Conservation (phyloP, 352 stramenopile genomes). For the Pythium aphanidermatum region DNA sequence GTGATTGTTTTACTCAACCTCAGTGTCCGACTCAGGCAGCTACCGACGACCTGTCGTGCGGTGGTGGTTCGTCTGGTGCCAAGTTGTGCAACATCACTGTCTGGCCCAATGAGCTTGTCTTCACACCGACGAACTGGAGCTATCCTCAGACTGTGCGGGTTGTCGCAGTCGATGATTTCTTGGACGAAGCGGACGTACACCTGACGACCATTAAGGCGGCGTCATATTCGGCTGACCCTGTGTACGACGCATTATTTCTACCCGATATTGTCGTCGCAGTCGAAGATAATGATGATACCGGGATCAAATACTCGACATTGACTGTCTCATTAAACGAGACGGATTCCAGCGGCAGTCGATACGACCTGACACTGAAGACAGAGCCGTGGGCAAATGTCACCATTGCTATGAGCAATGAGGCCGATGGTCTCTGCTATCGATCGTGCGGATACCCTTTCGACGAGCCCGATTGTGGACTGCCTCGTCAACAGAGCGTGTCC, state of each 20-base stretch:
- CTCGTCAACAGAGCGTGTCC: constrained; percentile 62
- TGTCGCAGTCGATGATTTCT: constrained; percentile 55
- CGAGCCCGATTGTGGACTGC: constrained; percentile 37
- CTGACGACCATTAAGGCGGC: constrained; percentile 43
- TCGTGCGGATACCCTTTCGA: constrained; percentile 67
- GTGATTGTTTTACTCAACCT: constrained; percentile 24
- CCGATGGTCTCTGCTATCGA: constrained; percentile 52
- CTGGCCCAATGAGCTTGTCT: constrained; percentile 36
- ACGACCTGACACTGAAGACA: constrained; percentile 40
- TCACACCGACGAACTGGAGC: constrained; percentile 48
- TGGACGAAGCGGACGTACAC: constrained; percentile 66
- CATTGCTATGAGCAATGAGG: constrained; percentile 73
- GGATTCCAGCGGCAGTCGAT: constrained; percentile 13
- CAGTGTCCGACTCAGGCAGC: neutral
- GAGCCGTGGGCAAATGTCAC: constrained; percentile 72
- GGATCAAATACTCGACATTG: constrained; percentile 43
- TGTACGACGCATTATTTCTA: constrained; percentile 55
- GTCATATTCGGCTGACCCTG: constrained; percentile 34
- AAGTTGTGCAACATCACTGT: constrained; percentile 70
- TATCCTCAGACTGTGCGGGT: constrained; percentile 61
- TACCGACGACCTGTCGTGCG: constrained; percentile 3
- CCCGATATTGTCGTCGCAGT: constrained; percentile 60
- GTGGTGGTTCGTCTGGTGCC: constrained; percentile 4
- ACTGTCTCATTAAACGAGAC: constrained; percentile 38
- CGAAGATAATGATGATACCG: constrained; percentile 56